Base-by-base conservation (phyloP, 768 basidiomycete genomes). In the Dioszegia hungarica region DNA sequence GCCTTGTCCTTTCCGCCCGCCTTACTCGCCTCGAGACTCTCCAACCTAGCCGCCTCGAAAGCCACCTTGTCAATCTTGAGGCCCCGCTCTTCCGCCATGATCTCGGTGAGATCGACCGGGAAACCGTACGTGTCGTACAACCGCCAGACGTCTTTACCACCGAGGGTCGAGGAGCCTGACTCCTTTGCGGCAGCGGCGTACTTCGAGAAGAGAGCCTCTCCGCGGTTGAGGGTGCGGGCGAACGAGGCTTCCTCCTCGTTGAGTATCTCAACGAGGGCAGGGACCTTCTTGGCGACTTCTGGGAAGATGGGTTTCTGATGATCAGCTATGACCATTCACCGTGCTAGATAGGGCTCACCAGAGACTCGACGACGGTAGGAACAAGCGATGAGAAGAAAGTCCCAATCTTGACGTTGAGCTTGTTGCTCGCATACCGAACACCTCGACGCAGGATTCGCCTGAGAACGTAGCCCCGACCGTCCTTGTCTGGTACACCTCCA, bases 71-170 rank as follows among this genome's bases (percentile, higher is more conserved):
- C 91, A 67, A 98, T 83, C 6, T 79, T 80, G 40, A 99, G 79
- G 1, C 86, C 86, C 27, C 90, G 79, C 72, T 99, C 95, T 74
- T 93, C 89, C 3, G 95, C 95, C 95, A 99, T 98, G 57, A 99
- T 81, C 47, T 87, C 85, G 0, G 95, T 99, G 47, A 99, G 79
- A 72, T 99, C 95, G 38, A 90, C 91, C 0, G 95, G 95, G 80
- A 99, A 99, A 48, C 95, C 95, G 72, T 89, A 99, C 1, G 95
- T 98, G 74, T 99, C 95, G 74, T 98, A 98, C 48, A 99, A 77
- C 25, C 89, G 83, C 95, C 95, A 99, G 33, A 97, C 90, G 69
- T 99, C 94, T 64, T 86, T 88, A 24, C 95, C 95, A 57, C 80
- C 84, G 28, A 99, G 84, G 63, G 85, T 83, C 36, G 79, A 85